These are phyloP conservation scores for Stevia rebaudiana DNA, from an alignment of 140 eudicot genomes.

Conservation along the genomic window DNA sequence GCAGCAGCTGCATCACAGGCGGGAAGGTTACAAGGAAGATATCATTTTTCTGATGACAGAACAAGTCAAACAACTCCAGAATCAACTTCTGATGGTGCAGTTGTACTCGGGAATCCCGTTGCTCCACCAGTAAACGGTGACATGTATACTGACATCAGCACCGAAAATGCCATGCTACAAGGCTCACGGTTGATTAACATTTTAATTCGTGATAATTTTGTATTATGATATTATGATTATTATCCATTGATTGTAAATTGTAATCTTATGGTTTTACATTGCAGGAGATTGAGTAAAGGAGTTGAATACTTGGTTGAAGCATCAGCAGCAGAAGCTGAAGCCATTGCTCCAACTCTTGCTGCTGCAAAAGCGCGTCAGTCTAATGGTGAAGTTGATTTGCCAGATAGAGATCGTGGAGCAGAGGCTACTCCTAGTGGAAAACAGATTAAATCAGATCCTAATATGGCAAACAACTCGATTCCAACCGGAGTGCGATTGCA, in stretches of 20 bases:
- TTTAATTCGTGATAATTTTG: background rate
- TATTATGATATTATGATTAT: conserved; percentile 59
- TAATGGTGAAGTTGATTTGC: conserved; percentile 85
- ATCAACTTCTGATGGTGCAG: conserved; percentile 61
- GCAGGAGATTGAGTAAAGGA: conserved; percentile 75
- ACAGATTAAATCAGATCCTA: conserved; percentile 66
- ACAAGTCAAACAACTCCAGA: conserved; percentile 50
- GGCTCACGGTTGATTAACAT: conserved; percentile 57
- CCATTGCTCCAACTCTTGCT: conserved; percentile 74
- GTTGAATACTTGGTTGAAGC: conserved; percentile 98
- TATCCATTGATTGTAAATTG: conserved; percentile 22
- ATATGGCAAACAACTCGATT: conserved; percentile 41
- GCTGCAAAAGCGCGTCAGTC: conserved; percentile 94
- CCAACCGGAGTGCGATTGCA: conserved; percentile 87
- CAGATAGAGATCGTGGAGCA: conserved; percentile 92
- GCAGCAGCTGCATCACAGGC: conserved; percentile 74
- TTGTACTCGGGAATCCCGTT: conserved; percentile 80
- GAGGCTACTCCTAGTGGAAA: conserved; percentile 98
- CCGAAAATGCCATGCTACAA: conserved; percentile 77
- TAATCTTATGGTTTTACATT: background rate
- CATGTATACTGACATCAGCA: conserved; percentile 75
- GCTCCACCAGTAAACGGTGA: conserved; percentile 94
- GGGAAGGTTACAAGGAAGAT: conserved; percentile 57
- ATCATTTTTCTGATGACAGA: conserved; percentile 73
- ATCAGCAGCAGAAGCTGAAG: conserved; percentile 98